Conservation (phyloP, 148 eudicot species). For the Diospyros kaki region DNA sequence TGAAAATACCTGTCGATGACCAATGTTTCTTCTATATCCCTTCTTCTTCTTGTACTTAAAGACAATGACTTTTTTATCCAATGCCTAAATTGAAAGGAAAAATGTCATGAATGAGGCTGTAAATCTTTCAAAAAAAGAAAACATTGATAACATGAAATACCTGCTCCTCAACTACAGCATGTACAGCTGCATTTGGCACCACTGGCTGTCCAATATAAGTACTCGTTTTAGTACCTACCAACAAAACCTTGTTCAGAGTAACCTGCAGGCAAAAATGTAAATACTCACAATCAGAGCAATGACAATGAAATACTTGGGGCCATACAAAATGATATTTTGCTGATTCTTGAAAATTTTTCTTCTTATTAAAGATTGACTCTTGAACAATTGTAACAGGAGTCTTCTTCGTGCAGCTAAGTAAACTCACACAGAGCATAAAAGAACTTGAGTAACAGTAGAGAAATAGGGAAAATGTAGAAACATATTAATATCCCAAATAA, state of each 20-base stretch:
- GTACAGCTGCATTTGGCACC: slow-evolving; percentile 82
- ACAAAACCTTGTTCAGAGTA: slow-evolving; percentile 76
- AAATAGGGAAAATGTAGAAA: too few species aligned
- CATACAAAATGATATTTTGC: too few species aligned
- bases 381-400: too few species aligned
- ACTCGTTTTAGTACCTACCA: slow-evolving; percentile 75
- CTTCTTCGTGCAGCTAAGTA: too few species aligned
- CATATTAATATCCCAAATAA: too few species aligned
- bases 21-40: slow-evolving; percentile 83
- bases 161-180: slow-evolving; percentile 96
- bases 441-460: too few species aligned
- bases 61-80: slow-evolving; percentile 77
- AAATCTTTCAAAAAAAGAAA: not conserved
- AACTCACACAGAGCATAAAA: too few species aligned
- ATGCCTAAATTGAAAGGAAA: slow-evolving; percentile 38
- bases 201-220: slow-evolving; percentile 77
- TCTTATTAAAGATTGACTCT: too few species aligned
- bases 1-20: slow-evolving; percentile 81
- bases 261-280: slow-evolving; percentile 42
- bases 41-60: slow-evolving; percentile 91
- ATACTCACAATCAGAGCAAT: not conserved
- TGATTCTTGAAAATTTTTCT: too few species aligned
- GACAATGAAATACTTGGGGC: not conserved
- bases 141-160: slow-evolving; percentile 26
- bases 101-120: slow-evolving; percentile 6